These are phyloP conservation scores for Arthrocladium fulminans DNA, from an alignment of 2,329 filamentous ascomycete genomes.

Conservation along the genomic window DNA sequence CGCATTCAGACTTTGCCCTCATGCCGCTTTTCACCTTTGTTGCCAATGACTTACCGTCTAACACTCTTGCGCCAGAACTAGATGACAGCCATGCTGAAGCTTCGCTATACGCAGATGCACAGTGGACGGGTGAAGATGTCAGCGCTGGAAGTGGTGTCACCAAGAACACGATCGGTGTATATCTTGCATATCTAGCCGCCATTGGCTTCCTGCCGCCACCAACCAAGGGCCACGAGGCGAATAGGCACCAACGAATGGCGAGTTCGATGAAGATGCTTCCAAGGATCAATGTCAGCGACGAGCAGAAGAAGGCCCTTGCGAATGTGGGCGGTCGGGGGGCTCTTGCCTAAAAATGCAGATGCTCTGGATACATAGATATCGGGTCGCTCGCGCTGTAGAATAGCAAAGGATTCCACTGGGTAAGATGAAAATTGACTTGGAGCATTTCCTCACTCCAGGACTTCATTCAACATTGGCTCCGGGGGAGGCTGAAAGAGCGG, in stretches of 20 bases:
- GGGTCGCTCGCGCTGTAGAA: too few species aligned
- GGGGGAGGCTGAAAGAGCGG: too few species aligned
- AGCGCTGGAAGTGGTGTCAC: slow-evolving; percentile 50
- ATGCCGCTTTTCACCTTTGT: slow-evolving; percentile 69
- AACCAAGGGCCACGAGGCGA: slow-evolving; percentile 21
- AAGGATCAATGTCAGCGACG: slow-evolving; percentile 35
- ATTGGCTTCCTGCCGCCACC: slow-evolving; percentile 54
- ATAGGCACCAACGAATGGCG: slow-evolving; percentile 2
- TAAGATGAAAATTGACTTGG: too few species aligned
- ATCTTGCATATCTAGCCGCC: slow-evolving; percentile 54
- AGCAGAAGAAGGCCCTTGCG: slow-evolving; percentile 41
- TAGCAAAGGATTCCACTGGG: too few species aligned
- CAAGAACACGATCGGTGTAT: slow-evolving; percentile 53
- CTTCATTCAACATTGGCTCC: too few species aligned
- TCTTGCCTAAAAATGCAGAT: not conserved
- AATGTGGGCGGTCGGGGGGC: slow-evolving; percentile 46
- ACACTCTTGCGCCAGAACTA: slow-evolving; percentile 63
- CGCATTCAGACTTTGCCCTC: slow-evolving; percentile 56
- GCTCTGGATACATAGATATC: too few species aligned
- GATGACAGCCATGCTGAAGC: slow-evolving; percentile 61
- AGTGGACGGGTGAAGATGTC: slow-evolving; percentile 51
- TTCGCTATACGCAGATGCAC: slow-evolving; percentile 55
- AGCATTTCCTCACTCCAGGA: too few species aligned
- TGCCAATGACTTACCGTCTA: slow-evolving; percentile 58
- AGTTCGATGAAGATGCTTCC: slow-evolving; percentile 33